phyloP scores from a whole-genome alignment of 2,329 filamentous ascomycete species.

The Penicillium sp. region DNA sequence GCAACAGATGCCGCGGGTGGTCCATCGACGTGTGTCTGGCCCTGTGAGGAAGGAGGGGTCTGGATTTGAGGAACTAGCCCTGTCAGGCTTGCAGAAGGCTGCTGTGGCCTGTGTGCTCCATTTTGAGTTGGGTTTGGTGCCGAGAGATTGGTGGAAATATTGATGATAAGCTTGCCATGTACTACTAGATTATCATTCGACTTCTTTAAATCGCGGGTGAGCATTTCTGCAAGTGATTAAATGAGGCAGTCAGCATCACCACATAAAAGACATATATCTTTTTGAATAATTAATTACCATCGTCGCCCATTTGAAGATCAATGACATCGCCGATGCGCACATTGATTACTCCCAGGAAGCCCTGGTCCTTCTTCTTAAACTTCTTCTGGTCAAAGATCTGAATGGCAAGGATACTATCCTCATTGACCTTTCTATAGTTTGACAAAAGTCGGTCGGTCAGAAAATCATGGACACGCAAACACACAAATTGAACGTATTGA shows the following conservation, averaged over 20 bases:
- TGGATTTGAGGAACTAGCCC: conserved; percentile 33
- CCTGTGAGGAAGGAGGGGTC: conserved; percentile 23
- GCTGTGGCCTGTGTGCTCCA: conserved; percentile 32
- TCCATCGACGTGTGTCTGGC: conserved; percentile 25
- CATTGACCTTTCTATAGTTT: conserved; percentile 69
- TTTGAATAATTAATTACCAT: conserved; percentile 63
- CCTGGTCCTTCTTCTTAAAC: conserved; percentile 99
- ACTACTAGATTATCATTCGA: conserved; percentile 97
- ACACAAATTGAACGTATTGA: not conserved
- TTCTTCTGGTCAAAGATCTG: conserved; percentile 99
- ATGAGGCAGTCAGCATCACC: conserved; percentile 22
- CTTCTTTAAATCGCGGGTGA: conserved; percentile 94
- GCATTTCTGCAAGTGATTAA: conserved; percentile 66
- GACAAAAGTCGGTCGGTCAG: not conserved
- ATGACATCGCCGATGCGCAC: conserved; percentile 92
- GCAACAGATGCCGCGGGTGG: conserved; percentile 1
- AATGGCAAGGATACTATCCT: conserved; percentile 94
- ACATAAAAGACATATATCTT: conserved; percentile 12
- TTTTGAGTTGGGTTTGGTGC: conserved; percentile 58
- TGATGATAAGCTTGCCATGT: conserved; percentile 95
- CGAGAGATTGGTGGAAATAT: conserved; percentile 84
- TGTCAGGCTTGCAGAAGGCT: conserved; percentile 35
- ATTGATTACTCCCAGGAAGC: conserved; percentile 96
- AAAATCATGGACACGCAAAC: not conserved
- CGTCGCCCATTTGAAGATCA: conserved; percentile 80